Base-by-base conservation (phyloP, 768 basidiomycete species). In the Termitomyces sp. region DNA sequence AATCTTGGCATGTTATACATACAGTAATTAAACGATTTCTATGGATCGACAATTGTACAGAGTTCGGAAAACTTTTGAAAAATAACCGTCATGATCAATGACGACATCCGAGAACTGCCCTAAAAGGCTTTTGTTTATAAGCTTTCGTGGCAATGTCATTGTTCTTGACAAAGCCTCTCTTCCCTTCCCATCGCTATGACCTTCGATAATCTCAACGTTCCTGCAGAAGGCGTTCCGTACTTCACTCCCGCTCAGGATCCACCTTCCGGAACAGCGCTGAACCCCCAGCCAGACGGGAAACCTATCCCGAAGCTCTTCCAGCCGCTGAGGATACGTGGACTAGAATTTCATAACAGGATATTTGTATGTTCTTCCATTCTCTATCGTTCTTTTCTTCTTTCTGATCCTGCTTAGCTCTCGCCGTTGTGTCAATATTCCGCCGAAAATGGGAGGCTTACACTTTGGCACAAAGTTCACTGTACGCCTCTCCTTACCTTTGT, bases 381-480 rank as follows among this genome's bases (percentile, higher is more conserved):
- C 12, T 45, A 18, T 32, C 3, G 27, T n/a, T 20, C 45, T 1
- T 32, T 43, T 20, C 2, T 18, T 14, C 33, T 30, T 43, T 16
- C 49, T 55, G 34, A 18, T 32, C 7, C 56, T 42, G 18, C 20
- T 1, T 53, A 80, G 79, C 56, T 85, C 37, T 79, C 84, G 12
- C 85, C 85, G 0, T 66, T 86, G 33, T 82, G 84, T 66, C 84
- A 86, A 67, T 86, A 85, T 68, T 85, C 82, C 27, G 73, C 82
- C 0, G 68, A 82, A 32, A 69, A 85, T 71, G 86, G 84, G 32
- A 71, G 65, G 63, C 43, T 79, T 9, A 80, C 79, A 0, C 67
- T 79, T 22, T 87, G 85, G 85, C 85, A 86, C 60, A 65, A 77
- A 58, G 82, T 82, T 3, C 85, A 86, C 66, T 77, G 89, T 71